These are phyloP conservation scores for Stagonosporopsis rhizophila DNA, from an alignment of 2,329 filamentous ascomycete species.

Conservation along the genomic window DNA sequence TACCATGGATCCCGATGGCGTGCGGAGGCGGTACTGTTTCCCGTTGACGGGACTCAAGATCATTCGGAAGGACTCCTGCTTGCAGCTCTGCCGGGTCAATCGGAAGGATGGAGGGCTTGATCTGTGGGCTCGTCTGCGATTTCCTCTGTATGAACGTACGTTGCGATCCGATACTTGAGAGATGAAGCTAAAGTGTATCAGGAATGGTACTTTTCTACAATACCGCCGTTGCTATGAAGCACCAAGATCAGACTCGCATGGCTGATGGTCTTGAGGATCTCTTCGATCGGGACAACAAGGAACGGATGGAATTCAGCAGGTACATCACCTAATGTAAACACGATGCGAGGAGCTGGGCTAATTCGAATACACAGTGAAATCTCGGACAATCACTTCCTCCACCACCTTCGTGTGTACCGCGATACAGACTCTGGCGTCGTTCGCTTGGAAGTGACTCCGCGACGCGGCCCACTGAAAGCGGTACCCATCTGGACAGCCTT, in stretches of 20 bases:
- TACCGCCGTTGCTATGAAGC: conserved; percentile 64
- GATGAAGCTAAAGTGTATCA: conserved; percentile 35
- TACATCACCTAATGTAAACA: conserved; percentile 34
- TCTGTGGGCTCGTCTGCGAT: conserved; percentile 63
- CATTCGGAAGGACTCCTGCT: conserved; percentile 49
- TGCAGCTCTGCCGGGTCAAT: conserved; percentile 52
- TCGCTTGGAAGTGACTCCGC: conserved; percentile 64
- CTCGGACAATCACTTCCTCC: conserved; percentile 58
- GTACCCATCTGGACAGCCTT: conserved; percentile 66
- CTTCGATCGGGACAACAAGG: conserved; percentile 52
- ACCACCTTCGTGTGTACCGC: conserved; percentile 62
- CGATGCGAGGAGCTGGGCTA: conserved; percentile 7
- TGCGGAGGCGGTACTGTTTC: conserved; percentile 56
- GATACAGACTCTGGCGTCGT: conserved; percentile 61
- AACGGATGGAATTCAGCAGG: conserved; percentile 59
- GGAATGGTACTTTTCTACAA: conserved; percentile 65
- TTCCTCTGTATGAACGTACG: conserved; percentile 62
- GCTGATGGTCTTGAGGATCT: conserved; percentile 54
- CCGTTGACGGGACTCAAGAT: conserved; percentile 58
- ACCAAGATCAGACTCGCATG: conserved; percentile 58
- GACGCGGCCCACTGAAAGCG: conserved; percentile 59
- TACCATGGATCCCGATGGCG: conserved; percentile 49
- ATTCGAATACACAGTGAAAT: conserved; percentile 54
- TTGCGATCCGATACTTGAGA: neutral
- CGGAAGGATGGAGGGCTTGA: conserved; percentile 52